A percentile compares a stretch with the other conserved stretches of the same genome.
These are phyloP conservation scores for Gautieria morchelliformis DNA, from an alignment of 768 basidiomycete genomes.

Conservation along the genomic window DNA sequence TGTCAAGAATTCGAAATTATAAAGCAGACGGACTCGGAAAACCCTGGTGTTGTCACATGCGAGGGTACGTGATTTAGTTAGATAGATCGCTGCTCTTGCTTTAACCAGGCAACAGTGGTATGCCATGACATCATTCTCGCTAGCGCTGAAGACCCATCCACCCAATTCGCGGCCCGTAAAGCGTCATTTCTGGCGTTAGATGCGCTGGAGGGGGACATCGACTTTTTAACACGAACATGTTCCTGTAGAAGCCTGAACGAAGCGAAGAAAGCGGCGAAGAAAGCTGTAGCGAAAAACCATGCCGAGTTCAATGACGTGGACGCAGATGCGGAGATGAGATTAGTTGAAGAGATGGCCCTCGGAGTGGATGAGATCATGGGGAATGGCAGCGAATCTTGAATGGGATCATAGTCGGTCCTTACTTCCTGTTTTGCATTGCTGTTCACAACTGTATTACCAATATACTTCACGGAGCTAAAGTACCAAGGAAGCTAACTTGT, in stretches of 20 bases:
- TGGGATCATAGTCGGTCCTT: no score
- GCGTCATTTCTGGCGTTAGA: slow-evolving; percentile 62
- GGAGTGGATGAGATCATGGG: no score
- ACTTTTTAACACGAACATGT: slow-evolving; percentile 54
- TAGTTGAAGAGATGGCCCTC: slow-evolving; percentile 1
- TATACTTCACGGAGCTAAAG: no score
- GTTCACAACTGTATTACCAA: no score
- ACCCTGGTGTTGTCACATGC: slow-evolving; percentile 31
- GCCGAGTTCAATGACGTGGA: slow-evolving; percentile 17
- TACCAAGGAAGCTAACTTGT: no score
- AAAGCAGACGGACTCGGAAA: slow-evolving; percentile 30
- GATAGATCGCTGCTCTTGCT: background rate
- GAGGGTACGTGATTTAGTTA: slow-evolving; percentile 33
- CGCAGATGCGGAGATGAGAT: slow-evolving; percentile 4
- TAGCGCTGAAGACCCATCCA: slow-evolving; percentile 41
- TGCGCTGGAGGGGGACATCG: slow-evolving; percentile 53
- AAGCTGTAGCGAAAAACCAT: slow-evolving; percentile 16
- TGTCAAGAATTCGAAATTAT: slow-evolving; percentile 56
- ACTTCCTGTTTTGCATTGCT: no score
- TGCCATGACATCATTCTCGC: slow-evolving; percentile 60
- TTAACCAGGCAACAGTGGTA: slow-evolving; percentile 37
- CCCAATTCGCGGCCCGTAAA: slow-evolving; percentile 45
- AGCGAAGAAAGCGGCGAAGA: slow-evolving; percentile 29
- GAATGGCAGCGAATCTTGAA: background rate
- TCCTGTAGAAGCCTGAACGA: slow-evolving; percentile 43